Percentiles rank a stretch among this genome's conserved stretches.
These are phyloP conservation scores for Brassica carinata DNA, from an alignment of 345 rosid species.

Conservation along the genomic window DNA sequence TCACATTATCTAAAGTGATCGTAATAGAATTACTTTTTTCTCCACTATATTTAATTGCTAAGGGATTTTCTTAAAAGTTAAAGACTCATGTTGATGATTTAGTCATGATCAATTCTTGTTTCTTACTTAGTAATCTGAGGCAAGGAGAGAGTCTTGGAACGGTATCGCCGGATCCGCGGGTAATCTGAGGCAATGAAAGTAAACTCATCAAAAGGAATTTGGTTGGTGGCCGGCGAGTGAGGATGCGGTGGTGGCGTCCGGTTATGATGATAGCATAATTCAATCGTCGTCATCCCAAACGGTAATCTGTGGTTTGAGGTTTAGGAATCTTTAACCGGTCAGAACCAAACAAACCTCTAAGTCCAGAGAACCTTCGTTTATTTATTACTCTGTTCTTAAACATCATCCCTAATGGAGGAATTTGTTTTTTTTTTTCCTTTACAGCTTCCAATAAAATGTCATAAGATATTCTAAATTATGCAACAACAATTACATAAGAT, in stretches of 20 bases:
- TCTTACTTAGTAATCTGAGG: background rate
- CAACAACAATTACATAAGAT: constrained; percentile 26
- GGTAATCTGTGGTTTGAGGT: background rate
- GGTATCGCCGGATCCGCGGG: too few relatives aligned
- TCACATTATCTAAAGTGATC: background rate
- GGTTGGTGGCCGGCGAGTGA: constrained; percentile 19
- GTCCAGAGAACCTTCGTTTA: background rate
- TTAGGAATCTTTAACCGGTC: background rate
- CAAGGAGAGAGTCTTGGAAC: too few relatives aligned
- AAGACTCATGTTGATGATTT: background rate
- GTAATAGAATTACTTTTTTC: background rate
- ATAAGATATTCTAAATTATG: constrained; percentile 8
- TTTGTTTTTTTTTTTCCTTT: background rate
- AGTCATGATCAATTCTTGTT: background rate
- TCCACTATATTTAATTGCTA: background rate
- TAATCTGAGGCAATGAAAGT: too few relatives aligned
- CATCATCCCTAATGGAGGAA: background rate
- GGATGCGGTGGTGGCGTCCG: too few relatives aligned
- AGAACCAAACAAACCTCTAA: constrained; percentile 1
- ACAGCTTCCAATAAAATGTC: background rate
- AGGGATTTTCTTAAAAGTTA: background rate
- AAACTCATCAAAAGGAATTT: too few relatives aligned
- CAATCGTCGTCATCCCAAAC: constrained; percentile 16
- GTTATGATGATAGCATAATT: constrained; percentile 24
- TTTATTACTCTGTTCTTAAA: background rate